Conservation (phyloP, 768 basidiomycete genomes). For the Leucocoprinus leucothites region DNA sequence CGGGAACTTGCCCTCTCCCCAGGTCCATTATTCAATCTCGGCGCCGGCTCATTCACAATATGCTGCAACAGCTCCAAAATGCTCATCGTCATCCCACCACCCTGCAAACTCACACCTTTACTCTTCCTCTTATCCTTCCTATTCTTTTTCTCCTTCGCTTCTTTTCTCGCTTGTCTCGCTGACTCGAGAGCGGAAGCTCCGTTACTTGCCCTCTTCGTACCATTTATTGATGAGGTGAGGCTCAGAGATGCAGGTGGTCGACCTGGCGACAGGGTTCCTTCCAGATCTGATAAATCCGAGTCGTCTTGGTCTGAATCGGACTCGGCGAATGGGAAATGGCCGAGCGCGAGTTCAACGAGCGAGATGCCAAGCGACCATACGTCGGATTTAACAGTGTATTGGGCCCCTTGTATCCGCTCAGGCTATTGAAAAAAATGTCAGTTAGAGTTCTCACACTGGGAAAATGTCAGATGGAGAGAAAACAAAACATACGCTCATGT, state of each 20-base stretch:
- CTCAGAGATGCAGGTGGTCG: constrained; percentile 49
- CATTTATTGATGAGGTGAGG: constrained; percentile 7
- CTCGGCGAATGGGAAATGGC: constrained; percentile 95
- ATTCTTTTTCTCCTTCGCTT: constrained; percentile 30
- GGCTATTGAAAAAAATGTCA: constrained; percentile 52
- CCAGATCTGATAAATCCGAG: constrained; percentile 57
- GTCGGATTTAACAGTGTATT: constrained; percentile 98
- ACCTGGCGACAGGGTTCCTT: constrained; percentile 74
- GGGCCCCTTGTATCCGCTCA: constrained; percentile 97
- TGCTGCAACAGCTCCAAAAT: constrained; percentile 96
- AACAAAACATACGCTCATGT: constrained; percentile 86
- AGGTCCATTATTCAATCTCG: constrained; percentile 58
- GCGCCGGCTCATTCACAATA: constrained; percentile 98
- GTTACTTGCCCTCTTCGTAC: constrained; percentile 9
- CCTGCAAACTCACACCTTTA: constrained; percentile 89
- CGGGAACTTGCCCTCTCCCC: constrained; percentile 58
- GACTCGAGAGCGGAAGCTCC: constrained; percentile 20
- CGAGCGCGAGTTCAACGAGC: constrained; percentile 93
- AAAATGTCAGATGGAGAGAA: constrained; percentile 8
- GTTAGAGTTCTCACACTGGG: constrained; percentile 9
- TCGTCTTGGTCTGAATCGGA: constrained; percentile 59
- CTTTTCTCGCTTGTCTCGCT: neutral
- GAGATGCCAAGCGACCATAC: constrained; percentile 99
- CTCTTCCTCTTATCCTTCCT: constrained; percentile 87
- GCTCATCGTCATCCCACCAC: constrained; percentile 96